Base-by-base conservation (phyloP, 306 rosid species). In the Canavalia ensiformis region DNA sequence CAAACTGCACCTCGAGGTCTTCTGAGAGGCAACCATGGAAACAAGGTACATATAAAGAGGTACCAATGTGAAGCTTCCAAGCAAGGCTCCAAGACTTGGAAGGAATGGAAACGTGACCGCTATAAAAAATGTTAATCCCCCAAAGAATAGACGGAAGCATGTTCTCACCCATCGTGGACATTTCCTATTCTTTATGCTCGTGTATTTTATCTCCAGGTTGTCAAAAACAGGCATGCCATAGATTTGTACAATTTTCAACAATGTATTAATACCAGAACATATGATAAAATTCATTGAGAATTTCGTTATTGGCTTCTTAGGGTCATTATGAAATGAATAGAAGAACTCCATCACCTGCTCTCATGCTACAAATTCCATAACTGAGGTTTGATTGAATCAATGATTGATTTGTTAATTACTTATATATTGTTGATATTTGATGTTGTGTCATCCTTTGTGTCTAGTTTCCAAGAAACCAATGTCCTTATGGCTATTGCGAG, bases 71-170 rank as follows among this genome's bases (percentile, higher is more conserved):
- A 93, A 54, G 1, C 91, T 91, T 69, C 94, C 94, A 0, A 88
- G 41, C 7, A 93, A 72, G 2, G 86, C 79, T 2, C 86, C 75
- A 0, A 91, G 85, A 44, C 77, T 72, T 18, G 89, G 92, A 29
- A 93, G 62, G 85, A 93, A 93, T 0, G 97, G 97, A 11, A 93
- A 79, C 2, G 91, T 57, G n/a, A 93, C 94, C 0, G 93, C 83
- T 1, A 81, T 28, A 5, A 87, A 87, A 71, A 78, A 89, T 0
- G 87, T 56, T 25, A 93, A 12, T 1, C 88, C 94, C 13, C 97
- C 97, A 4, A 90, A 89, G 70, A 88, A 60, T 4, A 93, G 1
- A 0, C 94, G 88, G 0, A 90, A 0, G 37, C 74, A 46, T 6
- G 75, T 72, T 2, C 93, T 79, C 30, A 80, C 37, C 86, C 46